phyloP scores from a whole-genome alignment of 768 basidiomycete genomes.

The Ramaria sp. region DNA sequence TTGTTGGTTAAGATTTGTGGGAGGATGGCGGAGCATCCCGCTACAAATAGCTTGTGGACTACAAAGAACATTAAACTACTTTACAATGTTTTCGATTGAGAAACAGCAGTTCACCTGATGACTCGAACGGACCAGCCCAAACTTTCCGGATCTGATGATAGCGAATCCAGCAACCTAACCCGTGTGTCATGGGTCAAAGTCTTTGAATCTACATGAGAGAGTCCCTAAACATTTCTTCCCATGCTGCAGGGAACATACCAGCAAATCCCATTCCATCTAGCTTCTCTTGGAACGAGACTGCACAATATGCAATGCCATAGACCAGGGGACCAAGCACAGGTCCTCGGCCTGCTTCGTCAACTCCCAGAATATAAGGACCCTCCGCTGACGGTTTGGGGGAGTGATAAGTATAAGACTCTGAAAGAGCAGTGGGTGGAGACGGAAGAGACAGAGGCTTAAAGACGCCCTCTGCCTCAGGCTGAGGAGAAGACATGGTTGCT shows the following conservation, averaged over 20 bases:
- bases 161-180: conserved; percentile 47
- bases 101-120: conserved; percentile 34
- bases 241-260: conserved; percentile 34
- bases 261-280: conserved; percentile 83
- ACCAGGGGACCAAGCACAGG: conserved; percentile 94
- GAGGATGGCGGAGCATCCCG: conserved; percentile 80
- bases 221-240: not conserved
- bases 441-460: conserved; percentile 39
- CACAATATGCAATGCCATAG: conserved; percentile 92
- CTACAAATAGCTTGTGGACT: conserved; percentile 87
- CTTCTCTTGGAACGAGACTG: conserved; percentile 58
- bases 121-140: conserved; percentile 79
- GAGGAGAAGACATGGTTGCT: not conserved
- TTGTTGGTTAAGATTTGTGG: conserved; percentile 80
- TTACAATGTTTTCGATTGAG: not conserved
- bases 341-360: conserved; percentile 97
- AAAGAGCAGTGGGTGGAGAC: conserved; percentile 44
- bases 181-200: conserved; percentile 67
- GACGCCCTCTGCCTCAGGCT: not conserved
- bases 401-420: conserved; percentile 68
- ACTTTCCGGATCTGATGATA: conserved; percentile 60
- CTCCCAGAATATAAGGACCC: conserved; percentile 89
- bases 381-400: conserved; percentile 54
- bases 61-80: conserved; percentile 9
- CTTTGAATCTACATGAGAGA: conserved; percentile 67